phyloP scores from a whole-genome alignment of 768 basidiomycete genomes.

The Suillus placidus region DNA sequence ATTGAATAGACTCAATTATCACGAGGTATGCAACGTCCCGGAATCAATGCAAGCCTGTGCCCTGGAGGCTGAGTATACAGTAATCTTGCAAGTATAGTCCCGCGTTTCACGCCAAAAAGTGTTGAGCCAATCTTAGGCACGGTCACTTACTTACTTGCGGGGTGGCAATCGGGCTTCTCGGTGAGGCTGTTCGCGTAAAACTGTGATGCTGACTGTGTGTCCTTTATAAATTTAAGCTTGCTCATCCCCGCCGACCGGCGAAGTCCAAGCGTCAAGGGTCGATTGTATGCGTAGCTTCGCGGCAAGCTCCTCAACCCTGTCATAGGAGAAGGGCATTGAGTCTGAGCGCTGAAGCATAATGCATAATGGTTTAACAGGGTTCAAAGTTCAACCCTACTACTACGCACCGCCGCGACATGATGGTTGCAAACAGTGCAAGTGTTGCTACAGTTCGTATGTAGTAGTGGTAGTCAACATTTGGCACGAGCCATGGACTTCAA shows the following conservation, averaged over 20 bases:
- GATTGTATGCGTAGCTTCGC: not conserved
- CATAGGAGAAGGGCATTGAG: not conserved
- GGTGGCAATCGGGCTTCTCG: not conserved
- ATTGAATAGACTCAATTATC: not conserved
- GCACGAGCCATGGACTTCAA: not conserved
- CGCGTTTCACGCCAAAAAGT: no score
- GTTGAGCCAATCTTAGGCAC: not conserved
- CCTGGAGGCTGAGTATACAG: not conserved
- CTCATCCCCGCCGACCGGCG: constrained; percentile 1
- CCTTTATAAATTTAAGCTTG: constrained; percentile 4
- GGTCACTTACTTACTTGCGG: not conserved
- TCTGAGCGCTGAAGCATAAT: not conserved
- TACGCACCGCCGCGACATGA: not conserved
- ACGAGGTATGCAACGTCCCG: not conserved
- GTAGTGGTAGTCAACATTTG: not conserved
- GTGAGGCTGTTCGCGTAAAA: not conserved
- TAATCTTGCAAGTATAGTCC: not conserved
- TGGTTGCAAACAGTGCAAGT: not conserved
- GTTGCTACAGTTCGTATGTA: not conserved
- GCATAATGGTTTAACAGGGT: not conserved
- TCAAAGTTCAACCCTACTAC: not conserved
- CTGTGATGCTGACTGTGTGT: not conserved
- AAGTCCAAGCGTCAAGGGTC: not conserved
- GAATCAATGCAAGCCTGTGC: not conserved
- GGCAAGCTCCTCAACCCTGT: not conserved